These are phyloP conservation scores for Schizonepeta tenuifolia DNA, from an alignment of 257 asterid species.

Conservation along the genomic window DNA sequence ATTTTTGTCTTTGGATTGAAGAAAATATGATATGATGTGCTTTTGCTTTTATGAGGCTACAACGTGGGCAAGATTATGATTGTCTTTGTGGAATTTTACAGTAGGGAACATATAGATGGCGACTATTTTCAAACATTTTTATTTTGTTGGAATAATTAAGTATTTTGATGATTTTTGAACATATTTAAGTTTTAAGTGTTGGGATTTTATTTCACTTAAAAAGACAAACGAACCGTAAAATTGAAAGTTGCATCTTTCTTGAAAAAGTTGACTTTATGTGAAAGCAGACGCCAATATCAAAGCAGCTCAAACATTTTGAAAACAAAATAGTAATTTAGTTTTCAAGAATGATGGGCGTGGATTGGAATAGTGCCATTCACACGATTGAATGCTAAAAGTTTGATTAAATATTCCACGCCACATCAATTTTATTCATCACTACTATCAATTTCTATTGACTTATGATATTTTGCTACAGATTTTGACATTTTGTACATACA, in stretches of 20 bases:
- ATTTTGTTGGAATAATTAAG: background rate
- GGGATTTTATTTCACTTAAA: background rate
- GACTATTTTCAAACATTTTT: background rate
- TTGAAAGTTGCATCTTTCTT: slow-evolving; percentile 21
- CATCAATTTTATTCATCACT: background rate
- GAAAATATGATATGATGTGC: slow-evolving; percentile 62
- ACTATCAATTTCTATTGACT: no score
- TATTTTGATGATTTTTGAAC: slow-evolving; percentile 22
- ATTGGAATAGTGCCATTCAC: background rate
- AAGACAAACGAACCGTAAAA: background rate
- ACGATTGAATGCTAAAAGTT: background rate
- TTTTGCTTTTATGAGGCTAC: slow-evolving; percentile 38
- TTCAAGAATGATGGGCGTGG: slow-evolving; percentile 13
- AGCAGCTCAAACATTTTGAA: slow-evolving; percentile 31
- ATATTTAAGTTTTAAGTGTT: background rate
- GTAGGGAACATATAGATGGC: background rate
- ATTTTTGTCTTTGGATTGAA: slow-evolving; percentile 55
- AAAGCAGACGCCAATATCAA: slow-evolving; percentile 23
- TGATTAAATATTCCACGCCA: background rate
- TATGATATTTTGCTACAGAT: no score
- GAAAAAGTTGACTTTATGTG: slow-evolving; percentile 49
- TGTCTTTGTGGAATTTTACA: slow-evolving; percentile 28
- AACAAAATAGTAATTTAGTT: background rate
- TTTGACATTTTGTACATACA: no score
- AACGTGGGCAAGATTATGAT: slow-evolving; percentile 38